Conservation (phyloP, 164 flowering plant genomes). For the Nymphaea colorata region DNA sequence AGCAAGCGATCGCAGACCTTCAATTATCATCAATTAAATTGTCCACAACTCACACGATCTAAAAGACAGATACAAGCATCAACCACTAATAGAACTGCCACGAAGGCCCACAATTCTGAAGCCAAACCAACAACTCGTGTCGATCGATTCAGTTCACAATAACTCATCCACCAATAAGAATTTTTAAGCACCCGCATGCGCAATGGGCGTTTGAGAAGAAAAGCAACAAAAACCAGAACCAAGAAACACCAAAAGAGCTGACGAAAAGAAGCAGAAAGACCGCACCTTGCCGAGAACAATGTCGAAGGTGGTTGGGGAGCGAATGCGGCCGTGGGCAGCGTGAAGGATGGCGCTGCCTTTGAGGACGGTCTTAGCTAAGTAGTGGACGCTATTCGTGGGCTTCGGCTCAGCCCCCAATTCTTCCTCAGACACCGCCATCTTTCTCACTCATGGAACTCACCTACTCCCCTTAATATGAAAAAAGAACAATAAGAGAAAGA, state of each 20-base stretch:
- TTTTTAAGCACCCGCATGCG: not conserved
- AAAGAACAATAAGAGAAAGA: too few relatives aligned
- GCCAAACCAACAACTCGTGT: too few relatives aligned
- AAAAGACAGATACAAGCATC: too few relatives aligned
- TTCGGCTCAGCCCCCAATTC: slow-evolving; percentile 33
- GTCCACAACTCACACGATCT: too few relatives aligned
- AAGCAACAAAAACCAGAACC: not conserved
- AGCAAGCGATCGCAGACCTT: too few relatives aligned
- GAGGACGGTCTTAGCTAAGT: slow-evolving; percentile 76
- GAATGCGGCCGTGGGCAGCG: slow-evolving; percentile 61
- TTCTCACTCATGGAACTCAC: too few relatives aligned
- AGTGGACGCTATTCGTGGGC: slow-evolving; percentile 25
- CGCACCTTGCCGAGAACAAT: slow-evolving; percentile 83
- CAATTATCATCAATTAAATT: too few relatives aligned
- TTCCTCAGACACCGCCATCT: slow-evolving; percentile 63
- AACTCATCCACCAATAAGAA: not conserved
- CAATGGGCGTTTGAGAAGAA: not conserved
- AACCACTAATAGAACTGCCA: too few relatives aligned
- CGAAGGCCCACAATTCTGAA: too few relatives aligned
- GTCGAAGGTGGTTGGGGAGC: slow-evolving; percentile 58
- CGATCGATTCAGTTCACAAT: too few relatives aligned
- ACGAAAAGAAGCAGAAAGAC: not conserved
- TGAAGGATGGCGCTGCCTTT: slow-evolving; percentile 76
- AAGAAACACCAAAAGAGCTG: not conserved
- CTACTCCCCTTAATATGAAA: too few relatives aligned